These are phyloP conservation scores for Coemansia sp. DNA, from an alignment of 192 early-diverging fungal genomes.

Conservation along the genomic window DNA sequence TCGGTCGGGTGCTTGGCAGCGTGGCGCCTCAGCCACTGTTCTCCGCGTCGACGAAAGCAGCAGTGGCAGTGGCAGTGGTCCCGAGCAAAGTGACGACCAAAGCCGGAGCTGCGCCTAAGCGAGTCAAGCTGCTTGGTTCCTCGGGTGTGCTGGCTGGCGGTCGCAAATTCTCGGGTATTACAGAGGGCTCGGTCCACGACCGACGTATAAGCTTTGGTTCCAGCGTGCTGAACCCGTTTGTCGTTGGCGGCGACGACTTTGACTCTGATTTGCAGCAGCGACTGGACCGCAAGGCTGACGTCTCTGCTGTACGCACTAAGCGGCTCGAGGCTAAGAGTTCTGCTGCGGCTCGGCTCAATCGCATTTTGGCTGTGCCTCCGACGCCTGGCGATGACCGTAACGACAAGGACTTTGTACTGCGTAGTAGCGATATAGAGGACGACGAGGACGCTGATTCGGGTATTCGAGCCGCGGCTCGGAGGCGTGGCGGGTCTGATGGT, in stretches of 20 bases:
- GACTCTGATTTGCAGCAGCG: slow-evolving; percentile 37
- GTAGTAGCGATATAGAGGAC: slow-evolving; percentile 14
- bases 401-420: slow-evolving; percentile 43
- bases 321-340: slow-evolving; percentile 42
- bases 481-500: not conserved
- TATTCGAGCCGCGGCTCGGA: not conserved
- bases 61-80: not conserved
- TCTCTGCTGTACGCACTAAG: slow-evolving; percentile 9
- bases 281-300: slow-evolving; percentile 19
- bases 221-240: slow-evolving; percentile 41
- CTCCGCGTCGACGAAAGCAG: not conserved
- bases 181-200: slow-evolving; percentile 55
- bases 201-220: slow-evolving; percentile 53
- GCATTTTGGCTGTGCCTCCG: slow-evolving; percentile 24
- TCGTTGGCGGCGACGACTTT: slow-evolving; percentile 46
- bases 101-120: not conserved
- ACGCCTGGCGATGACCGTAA: slow-evolving; percentile 41
- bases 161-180: slow-evolving; percentile 12
- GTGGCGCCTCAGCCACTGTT: not conserved
- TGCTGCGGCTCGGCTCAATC: slow-evolving; percentile 36
- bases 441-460: not conserved
- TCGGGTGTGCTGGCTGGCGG: slow-evolving; percentile 5
- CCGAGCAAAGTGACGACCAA: not conserved
- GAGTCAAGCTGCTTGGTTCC: slow-evolving; percentile 24
- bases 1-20: not conserved